Evolutionary conservation across 306 rosid species (phyloP), one percentile per base, ranked within the genome.

Genomic region (Geum urbanum): DNA sequence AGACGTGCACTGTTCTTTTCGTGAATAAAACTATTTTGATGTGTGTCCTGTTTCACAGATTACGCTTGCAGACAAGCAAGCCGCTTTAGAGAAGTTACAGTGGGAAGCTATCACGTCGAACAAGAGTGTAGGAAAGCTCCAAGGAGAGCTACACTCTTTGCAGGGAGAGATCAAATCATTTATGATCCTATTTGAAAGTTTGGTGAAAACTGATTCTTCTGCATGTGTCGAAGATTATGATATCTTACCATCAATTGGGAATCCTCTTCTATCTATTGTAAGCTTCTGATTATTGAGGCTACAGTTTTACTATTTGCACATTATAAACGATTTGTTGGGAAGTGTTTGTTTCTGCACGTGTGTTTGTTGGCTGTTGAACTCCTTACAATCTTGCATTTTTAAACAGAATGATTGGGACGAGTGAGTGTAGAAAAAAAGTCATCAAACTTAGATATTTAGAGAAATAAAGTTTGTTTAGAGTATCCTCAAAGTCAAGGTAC

Each of bases 1-100:
- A 48, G 9, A 20, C 24, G 2, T n/a, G 6, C 64, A 13, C 43
- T 10, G 22, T 24, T 22, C 24, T 48, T 15, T 62, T 56, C n/a
- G n/a, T 4, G 6, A 65, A 65, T 54, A 13, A 53, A 41, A 46
- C 15, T 41, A 24, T 74, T 76, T 48, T 58, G 58, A 77, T 27
- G 10, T 15, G 12, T 49, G 37, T 66, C 32, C 6, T 77, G 39
- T 72, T 71, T 43, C 47, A 44, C 81, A 94, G 98, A 87, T 90
- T 76, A 90, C 83, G 82, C 96, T 94, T 70, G 98, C 98, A 59
- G 97, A 94, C 70, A 94, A 88, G 87, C 97, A 94, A 85, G 98
- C 98, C 73, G 89, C 89, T 13, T 80, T 94, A 72, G 98, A 94
- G 73, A 94, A 82, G 82, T 78, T 82, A 72, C 89, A 84, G 51